These are phyloP conservation scores for Skeletonema tropicum DNA, from an alignment of 108 stramenopile genomes.

Conservation along the genomic window DNA sequence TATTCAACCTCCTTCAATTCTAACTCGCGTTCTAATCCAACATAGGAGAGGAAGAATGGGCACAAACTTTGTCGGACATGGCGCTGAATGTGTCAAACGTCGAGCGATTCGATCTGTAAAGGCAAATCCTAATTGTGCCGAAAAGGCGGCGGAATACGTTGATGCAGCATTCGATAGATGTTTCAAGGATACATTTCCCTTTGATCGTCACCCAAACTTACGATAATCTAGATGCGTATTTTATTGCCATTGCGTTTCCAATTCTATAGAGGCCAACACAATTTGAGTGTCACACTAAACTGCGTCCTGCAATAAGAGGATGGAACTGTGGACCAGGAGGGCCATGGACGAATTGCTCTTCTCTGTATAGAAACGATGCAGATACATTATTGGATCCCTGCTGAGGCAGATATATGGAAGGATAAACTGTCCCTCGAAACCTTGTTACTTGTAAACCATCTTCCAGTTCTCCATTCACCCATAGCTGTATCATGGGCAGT, in stretches of 20 bases:
- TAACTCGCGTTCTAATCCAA: not conserved
- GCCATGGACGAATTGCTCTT: constrained; percentile 59
- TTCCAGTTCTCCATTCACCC: constrained; percentile 70
- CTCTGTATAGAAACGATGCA: constrained; percentile 58
- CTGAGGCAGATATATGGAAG: constrained; percentile 66
- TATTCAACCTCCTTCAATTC: too few relatives aligned
- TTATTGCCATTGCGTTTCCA: not conserved
- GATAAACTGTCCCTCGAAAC: constrained; percentile 81
- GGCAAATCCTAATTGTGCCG: constrained; percentile 86
- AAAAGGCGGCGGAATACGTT: constrained; percentile 78
- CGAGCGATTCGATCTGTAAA: constrained; percentile 76
- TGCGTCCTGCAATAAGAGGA: constrained; percentile 77
- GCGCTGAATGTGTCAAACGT: constrained; percentile 76
- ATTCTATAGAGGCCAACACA: too few relatives aligned
- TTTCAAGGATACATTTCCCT: constrained; percentile 84
- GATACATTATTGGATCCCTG: constrained; percentile 37
- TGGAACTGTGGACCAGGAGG: constrained; percentile 66
- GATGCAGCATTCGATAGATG: constrained; percentile 90
- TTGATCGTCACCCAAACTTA: constrained; percentile 87
- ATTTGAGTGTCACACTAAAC: constrained; percentile 82
- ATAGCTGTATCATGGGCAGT: constrained; percentile 86
- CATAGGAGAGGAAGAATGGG: constrained; percentile 35
- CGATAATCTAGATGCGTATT: constrained; percentile 23
- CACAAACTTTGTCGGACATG: constrained; percentile 65
- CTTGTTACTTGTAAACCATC: constrained; percentile 66